These are phyloP conservation scores for Apiospora koreana DNA, from an alignment of 2,329 filamentous ascomycete species.

Conservation along the genomic window DNA sequence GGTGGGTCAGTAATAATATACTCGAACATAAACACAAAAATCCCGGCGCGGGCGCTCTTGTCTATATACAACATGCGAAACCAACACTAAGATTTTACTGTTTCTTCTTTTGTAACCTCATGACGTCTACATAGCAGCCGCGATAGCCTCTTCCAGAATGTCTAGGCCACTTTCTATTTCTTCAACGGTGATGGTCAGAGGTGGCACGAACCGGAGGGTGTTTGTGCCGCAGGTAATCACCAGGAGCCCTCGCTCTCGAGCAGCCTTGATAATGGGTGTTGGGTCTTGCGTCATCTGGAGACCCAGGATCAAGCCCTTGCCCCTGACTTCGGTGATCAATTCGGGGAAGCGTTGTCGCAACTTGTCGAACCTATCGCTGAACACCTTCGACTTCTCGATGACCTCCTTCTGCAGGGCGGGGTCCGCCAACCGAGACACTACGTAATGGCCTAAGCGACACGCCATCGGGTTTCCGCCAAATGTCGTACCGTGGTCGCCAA, in stretches of 20 bases:
- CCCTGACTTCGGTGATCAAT: constrained; percentile 76
- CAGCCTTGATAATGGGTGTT: constrained; percentile 75
- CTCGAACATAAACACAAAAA: not conserved
- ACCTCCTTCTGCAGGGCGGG: constrained; percentile 71
- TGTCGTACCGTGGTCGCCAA: constrained; percentile 89
- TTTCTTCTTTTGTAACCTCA: not conserved
- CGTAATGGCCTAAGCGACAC: constrained; percentile 81
- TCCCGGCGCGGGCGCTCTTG: not conserved
- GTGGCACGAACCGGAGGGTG: constrained; percentile 88
- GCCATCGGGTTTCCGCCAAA: constrained; percentile 92
- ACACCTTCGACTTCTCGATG: constrained; percentile 59
- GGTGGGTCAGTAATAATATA: not conserved
- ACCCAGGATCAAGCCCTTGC: constrained; percentile 82
- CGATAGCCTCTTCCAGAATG: constrained; percentile 71
- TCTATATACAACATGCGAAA: not conserved
- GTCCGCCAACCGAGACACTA: constrained; percentile 75
- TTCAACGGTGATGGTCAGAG: constrained; percentile 74
- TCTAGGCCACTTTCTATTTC: constrained; percentile 78
- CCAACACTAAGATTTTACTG: not conserved
- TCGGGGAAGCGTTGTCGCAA: constrained; percentile 59
- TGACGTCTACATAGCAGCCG: constrained; percentile 33
- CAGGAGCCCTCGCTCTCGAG: constrained; percentile 82
- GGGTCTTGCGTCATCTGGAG: constrained; percentile 78
- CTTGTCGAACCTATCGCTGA: constrained; percentile 48
- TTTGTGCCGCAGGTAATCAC: constrained; percentile 93